Evolutionary conservation across 768 basidiomycete species (phyloP), one percentile per base, ranked within the genome.

Genomic region (Rhodotorula kratochvilovae): DNA sequence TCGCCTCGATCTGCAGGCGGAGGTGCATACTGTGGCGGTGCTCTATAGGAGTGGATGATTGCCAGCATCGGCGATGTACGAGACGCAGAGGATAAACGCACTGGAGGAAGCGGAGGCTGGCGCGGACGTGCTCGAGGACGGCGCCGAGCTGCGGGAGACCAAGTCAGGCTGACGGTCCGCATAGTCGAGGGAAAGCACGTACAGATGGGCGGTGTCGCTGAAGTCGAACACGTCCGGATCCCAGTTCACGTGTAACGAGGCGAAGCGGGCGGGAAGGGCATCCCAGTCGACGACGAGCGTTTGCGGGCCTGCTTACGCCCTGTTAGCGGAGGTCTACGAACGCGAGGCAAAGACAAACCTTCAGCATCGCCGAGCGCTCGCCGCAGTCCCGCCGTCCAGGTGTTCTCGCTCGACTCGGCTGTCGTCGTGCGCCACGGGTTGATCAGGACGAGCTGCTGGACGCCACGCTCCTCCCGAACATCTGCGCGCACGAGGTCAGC

Each of bases 241-340:
- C 95, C 95, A 98, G 78, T 89, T 95, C 46, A 90, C 78, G 80
- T 92, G 92, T 50, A 95, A 80, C 4, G 89, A 86, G 46, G 91
- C 87, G 73, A 97, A 97, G 0, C 85, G 80, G 12, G 85, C 82
- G 55, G 92, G 84, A 17, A 89, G 84, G 50, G 87, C 86, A 25
- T 88, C 85, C 93, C 93, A 97, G 0, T 87, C 84, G 63, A 96
- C 53, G 21, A 57, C 16, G 31, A 71, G 16, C 0, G 60, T 27
- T 12, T 35, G 33, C 1, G 56, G 27, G 11, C 57, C 39, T 58
- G 57, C 36, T 3, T 3, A n/a, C n/a, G n/a, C n/a, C n/a, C n/a
- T n/a, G n/a, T n/a, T n/a, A n/a, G n/a, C n/a, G n/a, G n/a, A n/a
- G n/a, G n/a, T n/a, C n/a, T n/a, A n/a, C n/a, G n/a, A n/a, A n/a